phyloP scores from a whole-genome alignment of 2,329 filamentous ascomycete species.

The Davidsoniella australis region DNA sequence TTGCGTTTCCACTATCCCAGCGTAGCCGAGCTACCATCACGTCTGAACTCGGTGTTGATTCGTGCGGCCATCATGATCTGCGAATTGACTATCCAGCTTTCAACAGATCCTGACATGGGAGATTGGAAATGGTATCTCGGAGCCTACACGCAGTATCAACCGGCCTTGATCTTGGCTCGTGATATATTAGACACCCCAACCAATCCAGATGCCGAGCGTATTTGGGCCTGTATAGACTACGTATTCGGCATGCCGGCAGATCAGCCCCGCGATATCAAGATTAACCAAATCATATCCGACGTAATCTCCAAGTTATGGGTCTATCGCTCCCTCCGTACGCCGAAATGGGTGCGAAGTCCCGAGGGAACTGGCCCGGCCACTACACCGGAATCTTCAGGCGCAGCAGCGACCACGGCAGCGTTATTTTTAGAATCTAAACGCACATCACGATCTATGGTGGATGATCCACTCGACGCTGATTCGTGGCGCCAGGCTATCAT shows the following conservation, averaged over 20 bases:
- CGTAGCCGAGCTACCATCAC: slow-evolving; percentile 35
- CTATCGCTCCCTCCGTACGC: slow-evolving; percentile 11
- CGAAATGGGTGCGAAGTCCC: slow-evolving; percentile 2
- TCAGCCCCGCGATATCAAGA: slow-evolving; percentile 25
- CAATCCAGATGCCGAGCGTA: slow-evolving; percentile 41
- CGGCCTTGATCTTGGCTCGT: slow-evolving; percentile 48
- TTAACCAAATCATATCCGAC: slow-evolving; percentile 26
- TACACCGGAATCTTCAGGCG: not conserved
- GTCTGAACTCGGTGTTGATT: slow-evolving; percentile 46
- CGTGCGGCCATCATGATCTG: slow-evolving; percentile 38
- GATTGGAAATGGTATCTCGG: slow-evolving; percentile 55
- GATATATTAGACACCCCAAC: slow-evolving; percentile 46
- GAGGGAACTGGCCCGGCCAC: not conserved
- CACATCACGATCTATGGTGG: no score
- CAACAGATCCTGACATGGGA: slow-evolving; percentile 28
- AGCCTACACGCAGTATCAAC: slow-evolving; percentile 57
- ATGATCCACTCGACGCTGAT: no score
- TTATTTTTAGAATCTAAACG: no score
- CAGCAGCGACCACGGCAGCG: not conserved
- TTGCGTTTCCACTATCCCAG: slow-evolving; percentile 45
- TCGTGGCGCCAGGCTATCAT: no score
- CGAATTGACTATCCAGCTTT: slow-evolving; percentile 30
- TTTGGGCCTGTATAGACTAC: slow-evolving; percentile 57
- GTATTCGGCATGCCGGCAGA: slow-evolving; percentile 45
- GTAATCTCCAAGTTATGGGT: slow-evolving; percentile 14